Conservation (phyloP, 768 basidiomycete species). For the Mycena albidolilacea region DNA sequence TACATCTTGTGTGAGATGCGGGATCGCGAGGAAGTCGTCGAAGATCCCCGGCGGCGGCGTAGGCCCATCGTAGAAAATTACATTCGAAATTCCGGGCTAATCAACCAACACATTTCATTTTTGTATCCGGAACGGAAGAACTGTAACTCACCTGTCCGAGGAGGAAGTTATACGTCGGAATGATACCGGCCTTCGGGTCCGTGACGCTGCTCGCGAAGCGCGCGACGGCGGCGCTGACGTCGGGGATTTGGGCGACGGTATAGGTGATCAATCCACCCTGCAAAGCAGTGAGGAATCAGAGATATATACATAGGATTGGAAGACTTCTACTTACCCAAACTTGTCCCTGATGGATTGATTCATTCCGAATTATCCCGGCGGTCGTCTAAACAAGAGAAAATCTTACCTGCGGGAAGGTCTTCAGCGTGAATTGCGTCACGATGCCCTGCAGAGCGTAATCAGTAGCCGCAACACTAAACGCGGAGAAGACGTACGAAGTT, state of each 20-base stretch:
- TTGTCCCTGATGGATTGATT: constrained; percentile 42
- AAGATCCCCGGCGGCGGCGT: constrained; percentile 64
- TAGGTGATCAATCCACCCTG: constrained; percentile 67
- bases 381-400: neutral
- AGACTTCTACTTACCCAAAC: constrained; percentile 66
- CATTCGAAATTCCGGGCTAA: constrained; percentile 44
- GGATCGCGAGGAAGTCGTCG: constrained; percentile 65
- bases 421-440: constrained; percentile 70
- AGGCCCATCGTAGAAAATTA: constrained; percentile 75
- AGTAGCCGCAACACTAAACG: neutral
- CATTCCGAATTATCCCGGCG: neutral
- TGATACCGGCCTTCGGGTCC: constrained; percentile 67
- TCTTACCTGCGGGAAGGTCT: constrained; percentile 62
- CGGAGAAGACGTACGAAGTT: constrained; percentile 59
- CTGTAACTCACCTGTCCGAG: constrained; percentile 50
- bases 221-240: constrained; percentile 53
- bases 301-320: neutral
- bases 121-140: no score
- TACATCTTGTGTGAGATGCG: constrained; percentile 54
- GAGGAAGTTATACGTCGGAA: constrained; percentile 61
- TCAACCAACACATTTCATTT: no score
- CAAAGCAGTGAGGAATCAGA: neutral
- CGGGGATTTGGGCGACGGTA: constrained; percentile 42
- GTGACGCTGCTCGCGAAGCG: constrained; percentile 58
- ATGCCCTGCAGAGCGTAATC: constrained; percentile 57